Evolutionary conservation across 352 stramenopile genomes (phyloP), one percentile per base, ranked within the genome.

Genomic region (Phytophthora multivora): DNA sequence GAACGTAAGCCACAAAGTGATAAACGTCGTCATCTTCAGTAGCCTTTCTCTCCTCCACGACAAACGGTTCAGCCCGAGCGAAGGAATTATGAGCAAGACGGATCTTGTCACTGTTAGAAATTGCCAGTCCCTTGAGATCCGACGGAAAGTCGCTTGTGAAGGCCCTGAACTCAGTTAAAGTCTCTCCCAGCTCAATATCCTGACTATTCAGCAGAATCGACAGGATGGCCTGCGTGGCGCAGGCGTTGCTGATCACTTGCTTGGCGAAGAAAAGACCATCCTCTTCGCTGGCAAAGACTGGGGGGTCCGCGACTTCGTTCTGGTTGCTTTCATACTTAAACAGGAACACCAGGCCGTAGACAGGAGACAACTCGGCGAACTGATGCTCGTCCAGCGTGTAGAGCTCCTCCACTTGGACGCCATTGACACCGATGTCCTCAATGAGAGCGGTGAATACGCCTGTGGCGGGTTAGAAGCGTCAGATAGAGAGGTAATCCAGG

Each of bases 1-100:
- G 92, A 31, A 98, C 83, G 67, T 98, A 99, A 13, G 96, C 94
- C n/a, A 99, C 86, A 79, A 99, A 99, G 71, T 99, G 97, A 74
- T 98, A 99, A 16, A 98, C 96, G 46, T 98, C 95, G 61, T 98
- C 92, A 48, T 97, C 79, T n/a, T 68, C 65, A 23, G 87, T 91
- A 23, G 72, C 77, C 43, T 88, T 90, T 33, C 80, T 63, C 57
- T 91, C 78, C 16, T 93, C 82, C 35, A 91, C 69, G 5, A 96
- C 77, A 31, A 97, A 96, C 3, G 83, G 84, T 59, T 96, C 88
- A 4, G 86, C 71, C 4, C 85, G 70, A 25, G 85, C 67, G 62
- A 95, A 96, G 13, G 80, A 88, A 65, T 96, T 96, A 64, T 96
- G 88, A 26, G 88, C 81, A 2, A 88, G 48, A 7, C 88, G 88